Conservation (phyloP, 129 eudicot genomes). For the Pulicaria dysenterica region DNA sequence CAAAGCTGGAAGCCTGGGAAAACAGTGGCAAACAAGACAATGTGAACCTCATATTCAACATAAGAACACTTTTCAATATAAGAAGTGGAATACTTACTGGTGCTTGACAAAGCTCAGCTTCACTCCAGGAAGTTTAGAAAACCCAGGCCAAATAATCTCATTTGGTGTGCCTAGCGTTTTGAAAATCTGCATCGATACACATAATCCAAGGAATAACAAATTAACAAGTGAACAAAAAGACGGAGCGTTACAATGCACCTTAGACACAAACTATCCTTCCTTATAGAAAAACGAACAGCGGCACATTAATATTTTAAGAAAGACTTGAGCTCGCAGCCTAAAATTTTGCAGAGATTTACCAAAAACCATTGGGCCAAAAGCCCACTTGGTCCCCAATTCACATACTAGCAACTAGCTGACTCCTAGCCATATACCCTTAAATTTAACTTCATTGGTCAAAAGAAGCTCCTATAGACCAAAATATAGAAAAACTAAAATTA, state of each 20-base stretch:
- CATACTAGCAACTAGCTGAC: neutral
- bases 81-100: constrained; percentile 57
- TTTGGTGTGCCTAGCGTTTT: constrained; percentile 92
- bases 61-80: constrained; percentile 8
- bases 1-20: constrained; percentile 97
- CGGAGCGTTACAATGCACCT: neutral
- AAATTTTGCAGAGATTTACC: neutral
- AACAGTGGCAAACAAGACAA: constrained; percentile 60
- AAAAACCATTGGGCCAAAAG: neutral
- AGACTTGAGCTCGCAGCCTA: neutral
- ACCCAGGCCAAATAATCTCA: constrained; percentile 90
- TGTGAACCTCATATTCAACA: constrained; percentile 29
- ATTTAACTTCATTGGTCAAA: neutral
- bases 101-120: constrained; percentile 89
- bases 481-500: neutral
- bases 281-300: neutral
- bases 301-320: neutral
- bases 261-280: neutral
- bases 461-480: neutral
- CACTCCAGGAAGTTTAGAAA: constrained; percentile 74
- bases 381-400: neutral
- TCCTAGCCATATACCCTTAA: constrained; percentile 9
- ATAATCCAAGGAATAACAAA: neutral
- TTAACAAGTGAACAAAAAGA: neutral
- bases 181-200: constrained; percentile 55